phyloP scores from a whole-genome alignment of 2,329 filamentous ascomycete genomes.

The Zymoseptoria crescenta region DNA sequence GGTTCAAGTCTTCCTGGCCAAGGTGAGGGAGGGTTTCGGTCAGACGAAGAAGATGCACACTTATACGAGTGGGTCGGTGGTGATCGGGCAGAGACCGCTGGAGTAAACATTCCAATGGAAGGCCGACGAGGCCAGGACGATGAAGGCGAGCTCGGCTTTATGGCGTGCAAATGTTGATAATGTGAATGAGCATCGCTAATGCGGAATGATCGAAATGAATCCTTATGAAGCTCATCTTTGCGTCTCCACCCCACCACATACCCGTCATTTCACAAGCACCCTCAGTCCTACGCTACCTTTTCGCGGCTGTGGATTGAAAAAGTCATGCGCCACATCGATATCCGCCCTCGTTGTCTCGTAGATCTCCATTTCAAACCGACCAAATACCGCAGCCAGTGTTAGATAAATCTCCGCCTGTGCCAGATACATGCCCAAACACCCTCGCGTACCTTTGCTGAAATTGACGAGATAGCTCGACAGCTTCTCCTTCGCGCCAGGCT shows the following conservation, averaged over 20 bases:
- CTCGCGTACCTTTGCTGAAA: slow-evolving; percentile 30
- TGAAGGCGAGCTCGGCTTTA: neutral
- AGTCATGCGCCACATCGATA: slow-evolving; percentile 14
- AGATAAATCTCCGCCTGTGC: slow-evolving; percentile 23
- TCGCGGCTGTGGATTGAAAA: neutral
- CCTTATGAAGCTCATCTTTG: neutral
- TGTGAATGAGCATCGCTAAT: neutral
- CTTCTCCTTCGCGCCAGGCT: neutral
- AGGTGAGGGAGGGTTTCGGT: slow-evolving; percentile 27
- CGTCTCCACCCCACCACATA: neutral
- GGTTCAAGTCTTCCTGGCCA: slow-evolving; percentile 37
- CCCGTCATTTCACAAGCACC: slow-evolving; percentile 2
- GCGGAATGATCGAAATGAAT: neutral
- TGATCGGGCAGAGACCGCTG: slow-evolving; percentile 4
- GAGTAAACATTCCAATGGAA: neutral
- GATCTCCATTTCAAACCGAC: slow-evolving; percentile 17
- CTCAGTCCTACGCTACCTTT: neutral
- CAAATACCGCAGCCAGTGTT: slow-evolving; percentile 13
- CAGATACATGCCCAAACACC: slow-evolving; percentile 24
- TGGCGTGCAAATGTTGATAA: neutral
- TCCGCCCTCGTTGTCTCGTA: slow-evolving; percentile 14
- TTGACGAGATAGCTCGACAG: slow-evolving; percentile 28
- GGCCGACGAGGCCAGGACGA: neutral
- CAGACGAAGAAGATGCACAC: slow-evolving; percentile 8
- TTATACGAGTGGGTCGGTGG: slow-evolving; percentile 3